These are phyloP conservation scores for Carallia pectinifolia DNA, from an alignment of 345 rosid species.

Conservation along the genomic window DNA sequence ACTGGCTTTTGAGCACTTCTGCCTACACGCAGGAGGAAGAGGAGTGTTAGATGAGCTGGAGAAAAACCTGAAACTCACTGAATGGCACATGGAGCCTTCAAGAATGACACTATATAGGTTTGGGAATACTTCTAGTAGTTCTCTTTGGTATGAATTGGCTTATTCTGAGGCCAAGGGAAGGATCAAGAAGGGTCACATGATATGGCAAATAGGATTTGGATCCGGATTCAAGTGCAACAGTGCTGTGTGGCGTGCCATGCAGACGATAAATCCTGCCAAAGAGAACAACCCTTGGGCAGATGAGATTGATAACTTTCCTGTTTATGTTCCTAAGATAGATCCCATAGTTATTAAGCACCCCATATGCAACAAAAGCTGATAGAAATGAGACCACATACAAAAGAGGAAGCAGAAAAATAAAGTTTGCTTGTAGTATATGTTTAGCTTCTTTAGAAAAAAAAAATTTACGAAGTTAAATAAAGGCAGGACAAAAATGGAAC, in stretches of 20 bases:
- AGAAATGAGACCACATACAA: too few species aligned
- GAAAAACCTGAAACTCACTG: slow-evolving; percentile 5
- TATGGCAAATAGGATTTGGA: slow-evolving; percentile 1
- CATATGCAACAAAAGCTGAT: too few species aligned
- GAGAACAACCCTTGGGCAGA: background rate
- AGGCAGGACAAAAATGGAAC: too few species aligned
- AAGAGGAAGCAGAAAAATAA: too few species aligned
- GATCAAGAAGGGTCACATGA: slow-evolving; percentile 1
- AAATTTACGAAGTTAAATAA: too few species aligned
- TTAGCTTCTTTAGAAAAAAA: too few species aligned
- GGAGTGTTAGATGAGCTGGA: slow-evolving; percentile 11
- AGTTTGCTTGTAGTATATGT: too few species aligned
- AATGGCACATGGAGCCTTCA: slow-evolving; percentile 10
- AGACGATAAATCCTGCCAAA: background rate
- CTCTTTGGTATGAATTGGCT: background rate
- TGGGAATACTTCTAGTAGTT: background rate
- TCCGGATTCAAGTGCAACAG: slow-evolving; percentile 6
- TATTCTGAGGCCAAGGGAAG: background rate
- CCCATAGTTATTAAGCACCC: too few species aligned
- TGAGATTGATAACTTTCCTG: background rate
- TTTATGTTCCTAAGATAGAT: background rate
- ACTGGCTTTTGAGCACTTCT: slow-evolving; percentile 18
- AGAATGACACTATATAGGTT: background rate
- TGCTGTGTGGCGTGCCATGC: background rate
- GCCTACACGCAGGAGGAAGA: slow-evolving; percentile 16